These are phyloP conservation scores for Spergularia azorica DNA, from an alignment of 179 eudicot genomes.

Conservation along the genomic window DNA sequence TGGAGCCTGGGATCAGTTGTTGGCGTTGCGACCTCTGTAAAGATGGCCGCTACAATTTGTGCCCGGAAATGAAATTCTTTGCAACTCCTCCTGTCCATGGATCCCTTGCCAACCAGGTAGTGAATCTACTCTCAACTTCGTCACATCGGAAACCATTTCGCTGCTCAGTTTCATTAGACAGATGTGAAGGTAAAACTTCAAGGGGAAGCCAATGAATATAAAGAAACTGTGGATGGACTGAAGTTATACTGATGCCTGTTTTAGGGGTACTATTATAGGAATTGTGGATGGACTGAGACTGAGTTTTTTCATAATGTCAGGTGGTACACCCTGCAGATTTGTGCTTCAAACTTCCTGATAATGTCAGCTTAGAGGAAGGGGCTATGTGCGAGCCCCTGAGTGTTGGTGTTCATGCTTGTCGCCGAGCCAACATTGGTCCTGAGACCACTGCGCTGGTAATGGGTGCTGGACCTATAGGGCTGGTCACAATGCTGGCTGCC, in stretches of 20 bases:
- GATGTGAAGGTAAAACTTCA: no score
- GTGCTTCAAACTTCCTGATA: conserved; percentile 95
- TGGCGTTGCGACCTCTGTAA: conserved; percentile 76
- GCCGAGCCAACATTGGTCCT: conserved; percentile 77
- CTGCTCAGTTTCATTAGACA: background rate
- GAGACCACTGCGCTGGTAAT: conserved; percentile 73
- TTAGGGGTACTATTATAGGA: no score
- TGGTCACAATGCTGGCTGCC: conserved; percentile 91
- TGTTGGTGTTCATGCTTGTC: conserved; percentile 93
- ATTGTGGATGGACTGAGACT: background rate
- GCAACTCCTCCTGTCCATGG: conserved; percentile 97
- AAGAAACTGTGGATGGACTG: no score
- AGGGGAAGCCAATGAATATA: no score
- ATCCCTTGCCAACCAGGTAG: conserved; percentile 88
- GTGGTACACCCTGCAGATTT: conserved; percentile 94
- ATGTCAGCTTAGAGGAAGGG: conserved; percentile 94
- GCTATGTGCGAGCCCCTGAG: conserved; percentile 99
- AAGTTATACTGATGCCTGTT: no score
- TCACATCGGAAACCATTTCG: background rate
- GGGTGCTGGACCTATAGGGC: conserved; percentile 98
- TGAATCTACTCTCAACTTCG: background rate
- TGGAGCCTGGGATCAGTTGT: conserved; percentile 93
- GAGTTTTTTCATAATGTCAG: conserved; percentile 35
- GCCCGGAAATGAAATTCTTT: conserved; percentile 95
- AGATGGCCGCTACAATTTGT: conserved; percentile 79